These are phyloP conservation scores for Alopecurus myosuroides DNA, from an alignment of 176 grass and related monocot species.

Conservation along the genomic window DNA sequence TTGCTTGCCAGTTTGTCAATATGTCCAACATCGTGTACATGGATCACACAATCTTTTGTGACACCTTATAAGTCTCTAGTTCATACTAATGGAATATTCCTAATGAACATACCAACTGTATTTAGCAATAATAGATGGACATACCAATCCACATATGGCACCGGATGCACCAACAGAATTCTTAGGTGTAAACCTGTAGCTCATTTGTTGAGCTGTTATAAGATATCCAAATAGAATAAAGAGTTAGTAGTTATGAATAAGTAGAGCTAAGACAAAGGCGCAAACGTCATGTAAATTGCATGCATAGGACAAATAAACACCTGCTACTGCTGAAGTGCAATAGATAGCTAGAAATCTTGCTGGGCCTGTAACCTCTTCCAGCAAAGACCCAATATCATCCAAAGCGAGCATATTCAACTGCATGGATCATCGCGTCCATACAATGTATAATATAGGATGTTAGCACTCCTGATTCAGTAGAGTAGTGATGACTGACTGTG, in stretches of 20 bases:
- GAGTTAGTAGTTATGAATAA: not conserved
- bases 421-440: too few species aligned
- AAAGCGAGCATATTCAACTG: not conserved
- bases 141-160: not conserved
- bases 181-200: not conserved
- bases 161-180: not conserved
- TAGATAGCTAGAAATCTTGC: not conserved
- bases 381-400: not conserved
- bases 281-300: too few species aligned
- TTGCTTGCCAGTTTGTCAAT: too few species aligned
- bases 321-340: not conserved
- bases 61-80: not conserved
- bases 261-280: not conserved
- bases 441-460: too few species aligned
- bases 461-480: too few species aligned
- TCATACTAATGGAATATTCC: not conserved
- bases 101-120: too few species aligned
- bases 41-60: too few species aligned
- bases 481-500: too few species aligned
- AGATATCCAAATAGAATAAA: not conserved
- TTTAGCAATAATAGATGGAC: not conserved
- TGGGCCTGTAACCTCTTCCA: not conserved
- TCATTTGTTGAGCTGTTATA: not conserved
- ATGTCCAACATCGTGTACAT: too few species aligned
- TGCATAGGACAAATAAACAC: not conserved